phyloP scores from a whole-genome alignment of 2,329 filamentous ascomycete genomes.

The Zalaria sp. region DNA sequence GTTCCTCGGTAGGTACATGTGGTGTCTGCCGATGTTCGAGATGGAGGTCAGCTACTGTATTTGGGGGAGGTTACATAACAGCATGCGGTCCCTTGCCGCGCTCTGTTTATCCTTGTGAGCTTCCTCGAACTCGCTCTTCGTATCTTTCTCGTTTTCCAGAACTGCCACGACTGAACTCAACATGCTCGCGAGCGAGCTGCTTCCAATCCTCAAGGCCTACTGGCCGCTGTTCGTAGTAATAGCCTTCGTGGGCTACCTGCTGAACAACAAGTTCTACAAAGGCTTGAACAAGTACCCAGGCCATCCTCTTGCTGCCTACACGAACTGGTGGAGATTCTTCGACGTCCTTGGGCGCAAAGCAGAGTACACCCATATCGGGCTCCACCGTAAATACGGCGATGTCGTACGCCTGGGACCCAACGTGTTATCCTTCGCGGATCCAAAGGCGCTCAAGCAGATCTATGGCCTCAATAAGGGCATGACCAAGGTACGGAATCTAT shows the following conservation, averaged over 20 bases:
- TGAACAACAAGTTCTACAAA: constrained; percentile 33
- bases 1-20: too few relatives aligned
- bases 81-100: too few relatives aligned
- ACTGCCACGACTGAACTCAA: constrained; percentile 2
- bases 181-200: constrained; percentile 17
- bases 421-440: constrained; percentile 57
- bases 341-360: constrained; percentile 52
- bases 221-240: constrained; percentile 23
- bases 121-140: too few relatives aligned
- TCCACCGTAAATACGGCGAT: constrained; percentile 60
- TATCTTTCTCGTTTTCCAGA: too few relatives aligned
- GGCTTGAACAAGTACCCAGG: constrained; percentile 61
- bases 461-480: constrained; percentile 76
- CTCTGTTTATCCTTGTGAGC: too few relatives aligned
- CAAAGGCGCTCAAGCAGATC: constrained; percentile 58
- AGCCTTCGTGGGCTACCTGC: constrained; percentile 19
- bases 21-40: too few relatives aligned
- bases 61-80: too few relatives aligned
- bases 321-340: constrained; percentile 61
- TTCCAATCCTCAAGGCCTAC: constrained; percentile 18
- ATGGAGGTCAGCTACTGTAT: too few relatives aligned
- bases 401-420: constrained; percentile 66
- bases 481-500: constrained; percentile 44
- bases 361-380: constrained; percentile 50
- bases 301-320: constrained; percentile 51